Percentiles rank a stretch among this genome's conserved stretches.
phyloP scores from a whole-genome alignment of 352 stramenopile genomes.

The Phytophthora uliginosa region DNA sequence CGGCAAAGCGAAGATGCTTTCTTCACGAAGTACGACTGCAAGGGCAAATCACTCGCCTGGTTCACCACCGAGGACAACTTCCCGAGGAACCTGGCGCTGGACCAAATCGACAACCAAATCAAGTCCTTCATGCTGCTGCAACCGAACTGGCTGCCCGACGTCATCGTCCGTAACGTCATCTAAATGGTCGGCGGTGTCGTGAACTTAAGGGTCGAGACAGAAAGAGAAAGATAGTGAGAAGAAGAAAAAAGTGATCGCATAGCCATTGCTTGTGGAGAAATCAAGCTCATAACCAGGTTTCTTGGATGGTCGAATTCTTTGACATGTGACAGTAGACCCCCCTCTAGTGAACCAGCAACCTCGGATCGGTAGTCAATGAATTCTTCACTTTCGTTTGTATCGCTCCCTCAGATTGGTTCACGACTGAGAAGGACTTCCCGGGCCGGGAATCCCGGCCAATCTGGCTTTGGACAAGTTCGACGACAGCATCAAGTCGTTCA shows the following conservation, averaged over 20 bases:
- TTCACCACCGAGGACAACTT: constrained; percentile 19
- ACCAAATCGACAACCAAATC: constrained; percentile 33
- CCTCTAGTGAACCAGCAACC: background rate
- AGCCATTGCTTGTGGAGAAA: background rate
- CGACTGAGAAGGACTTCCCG: constrained; percentile 14
- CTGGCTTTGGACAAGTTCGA: constrained; percentile 1
- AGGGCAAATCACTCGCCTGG: constrained; percentile 16
- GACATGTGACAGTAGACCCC: background rate
- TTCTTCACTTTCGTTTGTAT: background rate
- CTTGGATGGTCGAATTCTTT: background rate
- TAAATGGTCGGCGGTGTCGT: background rate
- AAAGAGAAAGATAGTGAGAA: background rate
- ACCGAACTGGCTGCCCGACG: constrained; percentile 1
- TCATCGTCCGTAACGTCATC: constrained; percentile 14
- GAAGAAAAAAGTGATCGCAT: background rate
- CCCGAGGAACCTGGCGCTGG: constrained; percentile 22
- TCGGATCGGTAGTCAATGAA: background rate
- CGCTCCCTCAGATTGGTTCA: background rate
- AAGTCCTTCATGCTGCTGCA: constrained; percentile 40
- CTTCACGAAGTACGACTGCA: constrained; percentile 37
- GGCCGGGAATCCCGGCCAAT: no score
- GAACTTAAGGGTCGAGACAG: background rate
- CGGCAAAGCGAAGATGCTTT: constrained; percentile 37
- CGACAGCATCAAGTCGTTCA: constrained; percentile 12
- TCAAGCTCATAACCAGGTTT: background rate